Evolutionary conservation across 805 yeast species (phyloP), one percentile per base, ranked within the genome.

Genomic region (Isabelozyma gotoi): DNA sequence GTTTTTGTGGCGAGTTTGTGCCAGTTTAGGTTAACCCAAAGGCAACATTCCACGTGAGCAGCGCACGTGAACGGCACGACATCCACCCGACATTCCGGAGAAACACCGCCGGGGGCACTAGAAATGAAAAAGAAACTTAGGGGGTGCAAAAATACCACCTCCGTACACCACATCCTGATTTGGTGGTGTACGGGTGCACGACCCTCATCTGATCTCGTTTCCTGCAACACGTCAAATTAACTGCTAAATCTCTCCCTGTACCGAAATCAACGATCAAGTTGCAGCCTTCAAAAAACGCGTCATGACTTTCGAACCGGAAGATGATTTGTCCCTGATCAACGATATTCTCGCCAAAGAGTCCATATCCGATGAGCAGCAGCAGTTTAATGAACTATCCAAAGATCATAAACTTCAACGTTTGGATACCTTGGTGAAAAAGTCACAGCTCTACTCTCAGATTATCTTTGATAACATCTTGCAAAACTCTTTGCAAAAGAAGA

Each of bases 371-470:
- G 77, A 68, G 38, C 74, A 71, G 47, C 35, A 49, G n/a, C 59
- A 59, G 46, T 76, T 77, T 53, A 62, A 81, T 43, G 61, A 62
- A 6, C 63, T 78, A 15, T 71, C 80, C 2, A 67, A 68, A n/a
- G 80, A 81, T 33, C 66, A 70, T 36, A 88, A 88, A 55, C 67
- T 89, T 36, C 76, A 77, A 42, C 76, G 88, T 42, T 68, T 92
- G 42, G 78, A 87, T 45, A 82, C 80, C 31, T 72, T 92, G 49
- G 89, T 92, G n/a, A 85, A 86, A 54, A 84, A 88, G 57, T 88
- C 97, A 14, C 91, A 89, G 58, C 79, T 91, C 2, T 92, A 88
- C 63, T 85, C 97, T 1, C 80, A 84, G 48, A 88, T 92, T 50
- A 87, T 92, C 34, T 82, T 96, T 3, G 91, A 89, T 40, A 84